Conservation (phyloP, 2,329 filamentous ascomycete species). For the Cordyceps cicadae region DNA sequence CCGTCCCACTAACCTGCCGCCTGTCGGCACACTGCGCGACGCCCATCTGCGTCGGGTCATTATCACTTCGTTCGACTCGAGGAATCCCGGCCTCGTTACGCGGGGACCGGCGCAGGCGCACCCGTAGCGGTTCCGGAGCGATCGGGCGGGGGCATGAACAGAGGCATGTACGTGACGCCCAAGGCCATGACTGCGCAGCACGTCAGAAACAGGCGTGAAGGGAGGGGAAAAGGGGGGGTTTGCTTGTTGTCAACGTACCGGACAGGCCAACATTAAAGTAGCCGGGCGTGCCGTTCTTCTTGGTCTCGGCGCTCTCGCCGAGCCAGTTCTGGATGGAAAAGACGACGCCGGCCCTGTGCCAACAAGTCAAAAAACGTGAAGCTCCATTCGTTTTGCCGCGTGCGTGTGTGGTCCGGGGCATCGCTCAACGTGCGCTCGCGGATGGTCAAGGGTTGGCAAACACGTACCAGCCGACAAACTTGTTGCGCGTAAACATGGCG, state of each 20-base stretch:
- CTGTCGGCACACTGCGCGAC: neutral
- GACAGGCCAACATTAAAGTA: conserved; percentile 73
- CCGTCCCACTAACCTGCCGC: neutral
- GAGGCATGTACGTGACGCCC: conserved; percentile 41
- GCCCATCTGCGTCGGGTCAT: too few relatives aligned
- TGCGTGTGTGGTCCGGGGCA: neutral
- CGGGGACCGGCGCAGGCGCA: conserved; percentile 2
- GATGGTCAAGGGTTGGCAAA: neutral
- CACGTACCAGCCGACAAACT: conserved; percentile 60
- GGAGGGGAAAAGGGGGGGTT: too few relatives aligned
- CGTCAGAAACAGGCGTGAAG: conserved; percentile 12
- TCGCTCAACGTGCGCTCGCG: neutral
- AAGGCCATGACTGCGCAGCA: conserved; percentile 45
- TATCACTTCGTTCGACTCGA: neutral
- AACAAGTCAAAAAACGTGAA: neutral
- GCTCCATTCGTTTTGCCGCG: neutral
- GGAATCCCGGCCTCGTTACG: neutral
- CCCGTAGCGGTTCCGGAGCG: conserved; percentile 5
- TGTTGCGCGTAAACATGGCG: conserved; percentile 87
- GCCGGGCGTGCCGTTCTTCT: conserved; percentile 59
- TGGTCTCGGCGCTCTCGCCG: conserved; percentile 60
- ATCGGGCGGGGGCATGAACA: conserved; percentile 38
- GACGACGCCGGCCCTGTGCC: conserved; percentile 58
- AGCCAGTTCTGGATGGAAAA: conserved; percentile 71
- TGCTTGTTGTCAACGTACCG: conserved; percentile 40